These are phyloP conservation scores for Hanseniaspora sp. DNA, from an alignment of 1,139 yeast species.

Conservation along the genomic window DNA sequence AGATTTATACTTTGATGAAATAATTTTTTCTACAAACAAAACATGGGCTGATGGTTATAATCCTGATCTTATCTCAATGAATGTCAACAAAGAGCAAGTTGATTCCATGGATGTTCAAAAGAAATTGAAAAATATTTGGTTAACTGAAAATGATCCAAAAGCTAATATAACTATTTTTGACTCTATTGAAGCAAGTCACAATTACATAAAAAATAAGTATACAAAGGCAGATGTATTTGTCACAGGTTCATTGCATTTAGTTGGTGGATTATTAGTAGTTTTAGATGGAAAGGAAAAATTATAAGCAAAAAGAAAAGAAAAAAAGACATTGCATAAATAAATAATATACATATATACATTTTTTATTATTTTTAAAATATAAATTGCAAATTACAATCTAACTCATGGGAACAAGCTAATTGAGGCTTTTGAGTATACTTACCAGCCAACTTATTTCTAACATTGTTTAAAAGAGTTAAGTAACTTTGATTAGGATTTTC, in stretches of 20 bases:
- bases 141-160: conserved; percentile 36
- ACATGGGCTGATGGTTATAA: conserved; percentile 87
- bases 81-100: conserved; percentile 65
- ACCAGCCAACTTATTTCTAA: conserved; percentile 56
- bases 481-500: conserved; percentile 65
- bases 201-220: conserved; percentile 27
- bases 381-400: conserved; percentile 63
- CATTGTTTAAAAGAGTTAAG: conserved; percentile 64
- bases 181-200: conserved; percentile 65
- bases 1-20: conserved; percentile 50
- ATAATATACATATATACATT: no score
- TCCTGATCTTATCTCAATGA: conserved; percentile 74
- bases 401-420: conserved; percentile 71
- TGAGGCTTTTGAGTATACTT: conserved; percentile 87
- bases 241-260: conserved; percentile 86
- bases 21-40: conserved; percentile 77
- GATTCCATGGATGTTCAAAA: conserved; percentile 76
- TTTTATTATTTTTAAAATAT: conserved; percentile 29
- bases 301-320: no score
- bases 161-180: conserved; percentile 47
- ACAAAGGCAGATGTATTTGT: conserved; percentile 63
- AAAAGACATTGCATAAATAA: no score
- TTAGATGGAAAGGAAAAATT: conserved; percentile 36
- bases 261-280: conserved; percentile 87
- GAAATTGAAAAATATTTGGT: conserved; percentile 60